A percentile compares a stretch with the other conserved stretches of the same genome.
phyloP scores from a whole-genome alignment of 345 rosid genomes.

The Bruguiera sexangula region DNA sequence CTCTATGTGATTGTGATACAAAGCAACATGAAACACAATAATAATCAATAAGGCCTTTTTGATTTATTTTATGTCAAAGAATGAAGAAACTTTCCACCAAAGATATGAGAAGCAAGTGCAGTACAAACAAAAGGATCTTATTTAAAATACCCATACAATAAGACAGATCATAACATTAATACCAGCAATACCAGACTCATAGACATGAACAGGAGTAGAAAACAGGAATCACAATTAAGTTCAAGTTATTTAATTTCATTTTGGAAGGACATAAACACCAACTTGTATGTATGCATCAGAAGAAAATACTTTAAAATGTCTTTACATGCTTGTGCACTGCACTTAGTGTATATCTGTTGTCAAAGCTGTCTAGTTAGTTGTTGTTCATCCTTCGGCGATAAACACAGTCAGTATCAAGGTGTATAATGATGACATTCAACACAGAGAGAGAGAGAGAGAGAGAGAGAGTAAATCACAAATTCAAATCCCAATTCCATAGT shows the following conservation, averaged over 20 bases:
- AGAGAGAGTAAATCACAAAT: neutral
- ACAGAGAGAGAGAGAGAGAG: neutral
- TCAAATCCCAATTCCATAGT: neutral
- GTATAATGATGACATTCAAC: neutral
- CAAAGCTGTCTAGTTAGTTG: neutral
- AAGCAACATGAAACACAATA: neutral
- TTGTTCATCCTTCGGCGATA: neutral
- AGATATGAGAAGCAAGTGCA: no score
- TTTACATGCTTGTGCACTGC: neutral
- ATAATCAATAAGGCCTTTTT: neutral
- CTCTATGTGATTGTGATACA: neutral
- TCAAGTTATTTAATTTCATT: no score
- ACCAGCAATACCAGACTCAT: no score
- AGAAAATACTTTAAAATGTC: neutral
- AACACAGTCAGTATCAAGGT: neutral
- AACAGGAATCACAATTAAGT: no score
- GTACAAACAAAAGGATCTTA: no score
- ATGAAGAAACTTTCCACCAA: no score
- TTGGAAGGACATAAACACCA: neutral
- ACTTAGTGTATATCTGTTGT: neutral
- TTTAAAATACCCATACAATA: no score
- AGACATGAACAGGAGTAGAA: no score
- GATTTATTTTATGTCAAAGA: no score
- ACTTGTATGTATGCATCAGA: neutral
- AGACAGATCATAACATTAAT: no score